Evolutionary conservation across 306 rosid species (phyloP), one percentile per base, ranked within the genome.

Genomic region (Hippophae tibetana): DNA sequence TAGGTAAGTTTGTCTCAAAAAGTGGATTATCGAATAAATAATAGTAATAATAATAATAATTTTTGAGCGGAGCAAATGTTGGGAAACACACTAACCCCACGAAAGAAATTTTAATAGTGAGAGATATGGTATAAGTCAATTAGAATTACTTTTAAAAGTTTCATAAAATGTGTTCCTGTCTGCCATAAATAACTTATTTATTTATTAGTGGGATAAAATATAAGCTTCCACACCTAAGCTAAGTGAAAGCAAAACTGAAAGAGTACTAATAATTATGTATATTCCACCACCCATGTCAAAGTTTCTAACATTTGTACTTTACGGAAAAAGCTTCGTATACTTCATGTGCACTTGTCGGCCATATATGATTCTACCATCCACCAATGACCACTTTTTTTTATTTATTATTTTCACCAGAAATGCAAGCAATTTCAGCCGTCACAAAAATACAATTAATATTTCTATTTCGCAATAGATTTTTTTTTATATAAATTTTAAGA

Each of bases 341-440:
- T 84, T 78, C 78, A 82, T 72, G 78, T 84, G 84, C 76, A 57
- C 63, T 78, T 86, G 95, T 86, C 90, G 95, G 90, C 90, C 97
- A 85, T 31, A 31, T 31, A 31, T 84, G 76, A 87, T 80, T 75
- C 75, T 72, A 73, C 81, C 81, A 58, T 65, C 68, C 41, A 5
- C 8, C 50, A 1, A n/a, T 2, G 7, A 12, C 14, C 3, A 7
- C 7, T 10, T 2, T 48, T 9, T 1, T 47, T 48, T 48, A 12
- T 48, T 48, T 48, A 12, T 48, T 48, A 2, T 48, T 48, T 46
- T 46, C 11, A 7, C 11, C 9, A 3, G 52, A 48, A 48, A 48
- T 18, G 23, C 23, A 18, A 18, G 23, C 23, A 18, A 18, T 18
- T 18, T 18, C 23, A 18, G 1, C 23, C 23, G 23, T 18, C 23